Evolutionary conservation across 805 yeast genomes (phyloP).

Genomic region (Isabelozyma heimii): DNA sequence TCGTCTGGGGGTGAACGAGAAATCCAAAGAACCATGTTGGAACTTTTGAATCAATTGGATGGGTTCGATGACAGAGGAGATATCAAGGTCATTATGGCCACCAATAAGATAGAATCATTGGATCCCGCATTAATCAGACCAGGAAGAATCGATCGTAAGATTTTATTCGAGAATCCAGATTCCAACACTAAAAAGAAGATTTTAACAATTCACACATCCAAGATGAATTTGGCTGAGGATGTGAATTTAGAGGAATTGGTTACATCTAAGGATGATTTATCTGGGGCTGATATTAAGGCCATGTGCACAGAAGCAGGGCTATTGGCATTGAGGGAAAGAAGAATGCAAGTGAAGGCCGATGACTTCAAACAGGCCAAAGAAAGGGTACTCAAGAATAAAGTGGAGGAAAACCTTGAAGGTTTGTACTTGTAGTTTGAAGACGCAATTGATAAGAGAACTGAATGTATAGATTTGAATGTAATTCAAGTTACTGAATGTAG

Average conservation of each 20-base stretch:
- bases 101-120: constrained; percentile 87
- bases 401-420: constrained; percentile 94
- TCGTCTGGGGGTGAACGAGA: constrained; percentile 98
- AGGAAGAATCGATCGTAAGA: constrained; percentile 95
- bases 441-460: neutral
- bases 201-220: constrained; percentile 85
- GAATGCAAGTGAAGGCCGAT: constrained; percentile 95
- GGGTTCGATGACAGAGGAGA: constrained; percentile 98
- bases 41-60: constrained; percentile 88
- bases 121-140: constrained; percentile 97
- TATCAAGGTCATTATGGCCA: constrained; percentile 97
- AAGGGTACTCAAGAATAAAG: constrained; percentile 92
- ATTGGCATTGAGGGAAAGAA: constrained; percentile 90
- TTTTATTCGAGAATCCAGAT: constrained; percentile 94
- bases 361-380: constrained; percentile 94
- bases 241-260: constrained; percentile 88
- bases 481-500: neutral
- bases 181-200: constrained; percentile 90
- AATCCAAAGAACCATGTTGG: constrained; percentile 97
- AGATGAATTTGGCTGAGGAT: constrained; percentile 86
- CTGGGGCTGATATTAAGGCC: constrained; percentile 98
- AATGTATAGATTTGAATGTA: too few species aligned
- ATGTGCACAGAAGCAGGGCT: constrained; percentile 97
- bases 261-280: constrained; percentile 85
- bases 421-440: constrained; percentile 58